Percentiles rank a stretch among this genome's conserved stretches.
phyloP scores from a whole-genome alignment of 1,284 basidiomycete species.

The Amylostereum chailletii region DNA sequence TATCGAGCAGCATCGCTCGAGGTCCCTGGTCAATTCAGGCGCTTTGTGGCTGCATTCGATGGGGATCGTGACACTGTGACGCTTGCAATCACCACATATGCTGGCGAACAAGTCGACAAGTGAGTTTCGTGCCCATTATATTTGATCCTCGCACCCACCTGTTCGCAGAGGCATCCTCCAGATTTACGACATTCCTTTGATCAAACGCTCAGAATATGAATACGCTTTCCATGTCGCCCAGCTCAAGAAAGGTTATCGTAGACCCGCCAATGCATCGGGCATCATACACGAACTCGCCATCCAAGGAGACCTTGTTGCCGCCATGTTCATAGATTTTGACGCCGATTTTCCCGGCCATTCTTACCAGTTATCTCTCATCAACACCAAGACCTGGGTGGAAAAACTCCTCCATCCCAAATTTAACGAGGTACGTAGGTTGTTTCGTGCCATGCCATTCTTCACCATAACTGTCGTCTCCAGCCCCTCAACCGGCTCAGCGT shows the following conservation, averaged over 20 bases:
- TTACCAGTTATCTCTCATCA: constrained; percentile 29
- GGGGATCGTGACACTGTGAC: constrained; percentile 18
- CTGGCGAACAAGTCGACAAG: constrained; percentile 18
- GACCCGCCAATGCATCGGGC: constrained; percentile 5
- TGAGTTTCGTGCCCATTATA: neutral
- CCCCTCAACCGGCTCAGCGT: neutral
- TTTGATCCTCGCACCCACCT: neutral
- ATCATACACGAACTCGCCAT: constrained; percentile 20
- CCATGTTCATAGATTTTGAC: constrained; percentile 24
- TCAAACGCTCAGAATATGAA: constrained; percentile 1
- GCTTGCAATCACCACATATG: constrained; percentile 23
- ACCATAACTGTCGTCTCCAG: neutral
- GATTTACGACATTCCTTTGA: constrained; percentile 5
- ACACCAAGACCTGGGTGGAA: constrained; percentile 21
- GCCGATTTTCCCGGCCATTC: constrained; percentile 19
- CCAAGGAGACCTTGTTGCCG: constrained; percentile 23
- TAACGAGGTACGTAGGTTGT: constrained; percentile 20
- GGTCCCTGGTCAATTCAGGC: constrained; percentile 22
- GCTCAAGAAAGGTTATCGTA: neutral
- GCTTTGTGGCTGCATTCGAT: constrained; percentile 23
- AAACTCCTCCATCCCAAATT: constrained; percentile 22
- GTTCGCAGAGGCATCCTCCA: constrained; percentile 1
- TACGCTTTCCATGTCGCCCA: neutral
- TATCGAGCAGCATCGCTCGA: constrained; percentile 27
- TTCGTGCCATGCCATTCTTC: too few species aligned